These are phyloP conservation scores for Suhomyces chickasaworum DNA, from an alignment of 1,139 yeast genomes.

Conservation along the genomic window DNA sequence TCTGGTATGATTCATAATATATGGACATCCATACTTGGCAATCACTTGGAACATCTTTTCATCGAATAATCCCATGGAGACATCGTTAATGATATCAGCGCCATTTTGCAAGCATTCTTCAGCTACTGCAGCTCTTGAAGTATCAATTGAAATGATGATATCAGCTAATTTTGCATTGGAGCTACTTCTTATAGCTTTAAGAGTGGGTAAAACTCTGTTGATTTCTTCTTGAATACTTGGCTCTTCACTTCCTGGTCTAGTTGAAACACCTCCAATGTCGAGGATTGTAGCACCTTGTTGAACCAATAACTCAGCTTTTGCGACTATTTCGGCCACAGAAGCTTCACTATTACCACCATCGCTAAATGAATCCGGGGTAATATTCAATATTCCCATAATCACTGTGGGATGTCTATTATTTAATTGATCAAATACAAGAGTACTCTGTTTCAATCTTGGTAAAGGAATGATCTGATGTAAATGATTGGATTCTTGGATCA, in stretches of 20 bases:
- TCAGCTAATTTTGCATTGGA: constrained; percentile 35
- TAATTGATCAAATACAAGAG: constrained; percentile 41
- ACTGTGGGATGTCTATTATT: constrained; percentile 42
- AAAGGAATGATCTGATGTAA: constrained; percentile 51
- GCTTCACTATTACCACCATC: constrained; percentile 68
- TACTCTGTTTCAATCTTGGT: constrained; percentile 28
- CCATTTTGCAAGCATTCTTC: constrained; percentile 68
- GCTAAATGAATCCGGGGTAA: constrained; percentile 94
- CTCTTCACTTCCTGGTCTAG: constrained; percentile 76
- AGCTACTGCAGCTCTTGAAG: constrained; percentile 80
- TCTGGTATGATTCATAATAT: constrained; percentile 80
- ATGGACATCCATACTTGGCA: constrained; percentile 71
- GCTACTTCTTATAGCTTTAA: constrained; percentile 58
- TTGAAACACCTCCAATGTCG: constrained; percentile 93
- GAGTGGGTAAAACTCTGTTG: constrained; percentile 66
- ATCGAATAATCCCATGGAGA: constrained; percentile 81
- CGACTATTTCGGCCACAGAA: constrained; percentile 33
- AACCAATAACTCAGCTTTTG: constrained; percentile 48
- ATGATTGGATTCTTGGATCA: constrained; percentile 49
- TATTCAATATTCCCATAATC: constrained; percentile 84
- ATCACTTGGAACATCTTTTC: constrained; percentile 63
- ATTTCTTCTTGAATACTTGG: constrained; percentile 63
- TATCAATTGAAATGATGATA: constrained; percentile 74
- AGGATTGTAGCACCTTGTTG: constrained; percentile 65
- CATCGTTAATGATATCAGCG: constrained; percentile 90